These are phyloP conservation scores for Penicillium malachiteum DNA, from an alignment of 495 filamentous ascomycete species.

Conservation along the genomic window DNA sequence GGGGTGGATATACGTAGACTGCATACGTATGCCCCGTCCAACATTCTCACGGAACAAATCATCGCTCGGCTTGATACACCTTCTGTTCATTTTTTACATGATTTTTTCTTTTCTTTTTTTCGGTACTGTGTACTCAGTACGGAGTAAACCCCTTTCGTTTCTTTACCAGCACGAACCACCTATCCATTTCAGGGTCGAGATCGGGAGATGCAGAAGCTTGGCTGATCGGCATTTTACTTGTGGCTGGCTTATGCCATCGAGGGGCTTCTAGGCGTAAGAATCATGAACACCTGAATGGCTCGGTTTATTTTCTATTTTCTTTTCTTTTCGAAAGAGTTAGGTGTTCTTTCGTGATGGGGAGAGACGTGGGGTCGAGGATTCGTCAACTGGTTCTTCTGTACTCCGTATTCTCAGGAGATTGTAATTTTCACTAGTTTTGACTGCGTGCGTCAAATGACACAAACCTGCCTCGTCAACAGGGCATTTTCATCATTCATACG, in stretches of 20 bases:
- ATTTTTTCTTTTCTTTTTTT: neutral
- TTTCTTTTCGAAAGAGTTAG: no score
- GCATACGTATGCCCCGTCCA: conserved; percentile 29
- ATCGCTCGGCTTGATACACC: conserved; percentile 21
- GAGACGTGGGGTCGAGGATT: no score
- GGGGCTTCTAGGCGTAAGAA: neutral
- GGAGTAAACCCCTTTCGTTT: neutral
- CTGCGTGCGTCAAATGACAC: neutral
- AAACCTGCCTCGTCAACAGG: neutral
- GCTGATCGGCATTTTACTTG: conserved; percentile 16
- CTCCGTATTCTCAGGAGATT: neutral
- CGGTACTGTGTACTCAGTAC: neutral
- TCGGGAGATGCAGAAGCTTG: conserved; percentile 19
- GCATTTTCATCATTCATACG: conserved; percentile 3
- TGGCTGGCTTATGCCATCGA: conserved; percentile 5
- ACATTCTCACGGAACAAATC: conserved; percentile 15
- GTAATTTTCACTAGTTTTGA: neutral
- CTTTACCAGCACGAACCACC: neutral
- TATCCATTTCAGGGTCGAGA: conserved; percentile 14
- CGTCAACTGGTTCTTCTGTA: no score
- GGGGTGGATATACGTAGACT: conserved; percentile 26
- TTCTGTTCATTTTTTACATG: conserved; percentile 7
- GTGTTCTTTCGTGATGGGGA: no score
- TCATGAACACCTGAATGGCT: neutral
- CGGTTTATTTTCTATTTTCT: neutral